Percentiles rank a stretch among this genome's conserved stretches.
phyloP scores from a whole-genome alignment of 805 yeast genomes.

The Metschnikowia chrysomelidarum region DNA sequence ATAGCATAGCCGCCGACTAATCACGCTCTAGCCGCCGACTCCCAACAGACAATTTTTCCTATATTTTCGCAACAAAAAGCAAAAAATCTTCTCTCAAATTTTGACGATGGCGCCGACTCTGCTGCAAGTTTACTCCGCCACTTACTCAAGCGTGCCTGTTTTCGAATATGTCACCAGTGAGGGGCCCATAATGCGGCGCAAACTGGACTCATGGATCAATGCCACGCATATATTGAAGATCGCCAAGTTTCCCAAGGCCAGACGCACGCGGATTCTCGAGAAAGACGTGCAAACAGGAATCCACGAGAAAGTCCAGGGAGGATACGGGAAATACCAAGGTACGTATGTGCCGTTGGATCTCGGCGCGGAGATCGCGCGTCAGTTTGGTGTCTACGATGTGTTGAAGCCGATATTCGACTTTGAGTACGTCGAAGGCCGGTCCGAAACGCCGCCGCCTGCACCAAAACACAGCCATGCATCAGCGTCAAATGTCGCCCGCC shows the following conservation, averaged over 20 bases:
- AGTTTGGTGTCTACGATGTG: constrained; percentile 46
- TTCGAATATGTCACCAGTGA: constrained; percentile 65
- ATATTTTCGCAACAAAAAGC: too few relatives aligned
- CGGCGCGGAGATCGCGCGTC: constrained; percentile 40
- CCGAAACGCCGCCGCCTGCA: constrained; percentile 47
- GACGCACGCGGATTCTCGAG: constrained; percentile 61
- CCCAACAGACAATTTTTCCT: too few relatives aligned
- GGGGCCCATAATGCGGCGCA: constrained; percentile 69
- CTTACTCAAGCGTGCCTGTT: constrained; percentile 73
- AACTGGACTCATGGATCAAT: constrained; percentile 62
- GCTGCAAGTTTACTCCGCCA: constrained; percentile 57
- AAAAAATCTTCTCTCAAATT: too few relatives aligned
- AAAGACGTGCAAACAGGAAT: constrained; percentile 60
- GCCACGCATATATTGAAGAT: constrained; percentile 71
- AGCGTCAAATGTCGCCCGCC: constrained; percentile 40
- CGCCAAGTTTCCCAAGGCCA: constrained; percentile 65
- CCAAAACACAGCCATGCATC: constrained; percentile 47
- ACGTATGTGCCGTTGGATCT: constrained; percentile 44
- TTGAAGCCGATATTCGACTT: constrained; percentile 68
- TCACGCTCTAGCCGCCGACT: too few relatives aligned
- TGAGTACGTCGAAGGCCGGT: constrained; percentile 41
- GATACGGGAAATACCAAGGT: constrained; percentile 67
- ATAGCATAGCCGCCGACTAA: too few relatives aligned
- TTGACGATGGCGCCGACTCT: constrained; percentile 3
- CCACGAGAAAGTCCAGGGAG: constrained; percentile 72